These are phyloP conservation scores for Colletotrichum agaves DNA, from an alignment of 2,329 filamentous ascomycete species.

Conservation along the genomic window DNA sequence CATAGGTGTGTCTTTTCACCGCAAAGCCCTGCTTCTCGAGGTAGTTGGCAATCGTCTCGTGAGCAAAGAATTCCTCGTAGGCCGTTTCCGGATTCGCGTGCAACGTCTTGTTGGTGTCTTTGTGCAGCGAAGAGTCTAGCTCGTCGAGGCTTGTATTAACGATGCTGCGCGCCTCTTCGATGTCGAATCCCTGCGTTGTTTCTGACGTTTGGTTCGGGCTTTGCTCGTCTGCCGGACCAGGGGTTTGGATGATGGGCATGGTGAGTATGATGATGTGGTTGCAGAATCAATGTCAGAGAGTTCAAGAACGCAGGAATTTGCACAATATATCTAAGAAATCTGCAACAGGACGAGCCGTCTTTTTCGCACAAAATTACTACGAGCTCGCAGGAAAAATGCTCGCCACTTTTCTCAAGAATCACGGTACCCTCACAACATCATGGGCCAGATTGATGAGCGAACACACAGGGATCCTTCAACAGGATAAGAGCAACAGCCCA, in stretches of 20 bases:
- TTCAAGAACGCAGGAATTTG: neutral
- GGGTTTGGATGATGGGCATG: slow-evolving; percentile 24
- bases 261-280: neutral
- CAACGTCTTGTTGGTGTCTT: slow-evolving; percentile 42
- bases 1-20: slow-evolving; percentile 61
- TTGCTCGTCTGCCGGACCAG: slow-evolving; percentile 4
- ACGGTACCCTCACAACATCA: slow-evolving; percentile 4
- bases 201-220: neutral
- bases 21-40: slow-evolving; percentile 56
- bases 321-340: neutral
- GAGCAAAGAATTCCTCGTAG: slow-evolving; percentile 62
- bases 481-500: neutral
- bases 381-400: neutral
- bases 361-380: neutral
- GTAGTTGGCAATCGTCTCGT: slow-evolving; percentile 58
- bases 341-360: neutral
- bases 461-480: slow-evolving; percentile 5
- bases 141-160: slow-evolving; percentile 39
- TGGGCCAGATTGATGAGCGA: slow-evolving; percentile 4
- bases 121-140: slow-evolving; percentile 34
- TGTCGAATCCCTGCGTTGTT: slow-evolving; percentile 15
- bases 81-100: slow-evolving; percentile 60
- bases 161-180: slow-evolving; percentile 39
- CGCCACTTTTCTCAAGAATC: slow-evolving; percentile 11
- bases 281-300: neutral